These are phyloP conservation scores for Spirogloea muscicola DNA, from an alignment of 139 green algal genomes.

Conservation along the genomic window DNA sequence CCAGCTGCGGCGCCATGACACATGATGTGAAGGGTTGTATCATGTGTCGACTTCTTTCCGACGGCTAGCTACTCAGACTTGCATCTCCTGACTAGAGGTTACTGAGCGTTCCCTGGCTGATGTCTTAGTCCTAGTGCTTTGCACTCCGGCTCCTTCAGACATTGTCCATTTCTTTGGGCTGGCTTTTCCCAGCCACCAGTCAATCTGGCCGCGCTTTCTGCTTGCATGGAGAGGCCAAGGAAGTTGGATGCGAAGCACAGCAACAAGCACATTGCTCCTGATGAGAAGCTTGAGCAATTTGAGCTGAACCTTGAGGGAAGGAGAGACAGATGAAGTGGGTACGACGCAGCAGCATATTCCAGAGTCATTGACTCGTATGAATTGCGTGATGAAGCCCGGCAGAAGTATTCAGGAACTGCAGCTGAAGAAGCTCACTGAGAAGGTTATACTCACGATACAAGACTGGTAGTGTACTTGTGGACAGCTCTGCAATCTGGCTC, in stretches of 20 bases:
- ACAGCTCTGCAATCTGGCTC: too few species aligned
- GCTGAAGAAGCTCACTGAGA: slow-evolving; percentile 57
- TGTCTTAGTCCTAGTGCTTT: too few species aligned
- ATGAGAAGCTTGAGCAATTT: slow-evolving; percentile 90
- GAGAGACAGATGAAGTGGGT: slow-evolving; percentile 92
- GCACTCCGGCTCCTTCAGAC: too few species aligned
- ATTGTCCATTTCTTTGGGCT: too few species aligned
- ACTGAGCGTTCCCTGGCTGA: too few species aligned
- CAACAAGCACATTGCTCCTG: slow-evolving; percentile 78
- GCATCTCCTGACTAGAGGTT: too few species aligned
- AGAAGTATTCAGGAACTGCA: slow-evolving; percentile 59
- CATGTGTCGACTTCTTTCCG: too few species aligned
- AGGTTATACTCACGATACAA: too few species aligned
- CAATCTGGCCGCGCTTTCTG: too few species aligned
- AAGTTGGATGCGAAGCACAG: slow-evolving; percentile 78
- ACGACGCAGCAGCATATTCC: slow-evolving; percentile 61
- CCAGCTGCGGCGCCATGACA: slow-evolving; percentile 90
- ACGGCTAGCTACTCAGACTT: too few species aligned
- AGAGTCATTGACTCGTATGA: slow-evolving; percentile 73
- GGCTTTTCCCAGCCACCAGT: too few species aligned
- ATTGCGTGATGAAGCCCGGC: slow-evolving; percentile 62
- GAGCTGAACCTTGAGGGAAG: slow-evolving; percentile 84
- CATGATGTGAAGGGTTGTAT: slow-evolving; percentile 96
- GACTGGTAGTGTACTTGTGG: too few species aligned
- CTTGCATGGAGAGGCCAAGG: slow-evolving; percentile 93